These are phyloP conservation scores for Trametes pubescens DNA, from an alignment of 1,284 basidiomycete genomes.

Conservation along the genomic window DNA sequence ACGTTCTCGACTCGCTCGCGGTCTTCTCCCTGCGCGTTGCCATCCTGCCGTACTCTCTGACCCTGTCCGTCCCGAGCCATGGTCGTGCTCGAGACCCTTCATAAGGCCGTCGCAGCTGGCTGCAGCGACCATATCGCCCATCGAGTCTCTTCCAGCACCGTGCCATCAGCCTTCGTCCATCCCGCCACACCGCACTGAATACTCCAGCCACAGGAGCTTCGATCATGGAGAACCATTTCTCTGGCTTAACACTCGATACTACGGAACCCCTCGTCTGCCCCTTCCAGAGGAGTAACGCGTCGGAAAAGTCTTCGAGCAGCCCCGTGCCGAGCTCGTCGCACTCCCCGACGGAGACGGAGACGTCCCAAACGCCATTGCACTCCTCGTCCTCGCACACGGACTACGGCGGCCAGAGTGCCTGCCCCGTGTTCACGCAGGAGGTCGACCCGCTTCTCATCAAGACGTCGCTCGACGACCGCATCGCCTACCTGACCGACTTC, in stretches of 20 bases:
- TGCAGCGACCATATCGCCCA: not conserved
- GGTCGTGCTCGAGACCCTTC: slow-evolving; percentile 25
- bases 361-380: slow-evolving; percentile 33
- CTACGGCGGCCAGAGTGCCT: slow-evolving; percentile 24
- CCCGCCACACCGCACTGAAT: slow-evolving; percentile 10
- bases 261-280: slow-evolving; percentile 32
- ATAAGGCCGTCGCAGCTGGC: slow-evolving; percentile 20
- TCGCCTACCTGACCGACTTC: slow-evolving; percentile 55
- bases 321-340: slow-evolving; percentile 16
- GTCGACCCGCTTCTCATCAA: slow-evolving; percentile 43
- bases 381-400: slow-evolving; percentile 32
- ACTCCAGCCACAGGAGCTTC: slow-evolving; percentile 6
- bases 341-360: slow-evolving; percentile 30
- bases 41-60: slow-evolving; percentile 27
- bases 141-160: slow-evolving; percentile 7
- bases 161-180: slow-evolving; percentile 21
- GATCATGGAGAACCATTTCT: slow-evolving; percentile 27
- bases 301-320: slow-evolving; percentile 18
- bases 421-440: slow-evolving; percentile 44
- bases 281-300: slow-evolving; percentile 16
- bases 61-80: slow-evolving; percentile 31
- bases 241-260: slow-evolving; percentile 19
- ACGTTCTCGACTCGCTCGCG: slow-evolving; percentile 28
- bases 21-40: slow-evolving; percentile 21
- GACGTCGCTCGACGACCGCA: slow-evolving; percentile 44